Evolutionary conservation across 495 filamentous ascomycete genomes (phyloP), one percentile per base, ranked within the genome.

Genomic region (Delitschia confertaspora): DNA sequence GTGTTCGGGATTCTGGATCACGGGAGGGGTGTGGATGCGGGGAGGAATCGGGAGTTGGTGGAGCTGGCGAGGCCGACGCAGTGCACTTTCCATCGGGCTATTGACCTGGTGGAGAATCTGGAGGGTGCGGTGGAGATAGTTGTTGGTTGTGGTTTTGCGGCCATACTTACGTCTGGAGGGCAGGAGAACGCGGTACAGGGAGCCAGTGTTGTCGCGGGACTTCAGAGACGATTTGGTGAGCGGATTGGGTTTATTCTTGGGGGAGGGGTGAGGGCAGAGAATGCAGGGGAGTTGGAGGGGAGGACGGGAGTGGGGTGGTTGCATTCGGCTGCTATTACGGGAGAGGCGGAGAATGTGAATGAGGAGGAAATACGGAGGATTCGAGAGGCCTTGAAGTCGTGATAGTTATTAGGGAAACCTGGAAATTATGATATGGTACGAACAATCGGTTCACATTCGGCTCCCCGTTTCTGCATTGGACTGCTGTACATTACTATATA

Each of bases 21-120:
- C 0, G 20, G 60, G 6, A 25, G 44, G 1, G 7, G 16, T 5
- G 56, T 76, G 5, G 67, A 76, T 40, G 41, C 51, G 4, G 34
- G 38, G 4, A 50, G 58, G 19, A 69, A 67, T 33, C 56, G 49
- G 37, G 53, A 59, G 24, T 55, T 76, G 29, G 64, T 74, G 1
- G 25, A 37, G 25, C 45, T 60, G 5, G 71, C 71, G 1, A 49
- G 41, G 2, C 62, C 65, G 0, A 51, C 57, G 7, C 66, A 67
- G 4, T 76, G 71, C 51, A 76, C 71, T 10, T 76, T 76, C 35
- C 71, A 74, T 45, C 65, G 71, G 11, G 71, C 71, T 2, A 71
- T 76, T 57, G 71, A 75, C 45, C 48, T 59, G 18, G 60, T 69
- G 5, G 51, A 55, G 1, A 53, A 63, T 20, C 6, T 56, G 2